Conservation (phyloP, 345 rosid species). For the Aquilaria yunnanensis region DNA sequence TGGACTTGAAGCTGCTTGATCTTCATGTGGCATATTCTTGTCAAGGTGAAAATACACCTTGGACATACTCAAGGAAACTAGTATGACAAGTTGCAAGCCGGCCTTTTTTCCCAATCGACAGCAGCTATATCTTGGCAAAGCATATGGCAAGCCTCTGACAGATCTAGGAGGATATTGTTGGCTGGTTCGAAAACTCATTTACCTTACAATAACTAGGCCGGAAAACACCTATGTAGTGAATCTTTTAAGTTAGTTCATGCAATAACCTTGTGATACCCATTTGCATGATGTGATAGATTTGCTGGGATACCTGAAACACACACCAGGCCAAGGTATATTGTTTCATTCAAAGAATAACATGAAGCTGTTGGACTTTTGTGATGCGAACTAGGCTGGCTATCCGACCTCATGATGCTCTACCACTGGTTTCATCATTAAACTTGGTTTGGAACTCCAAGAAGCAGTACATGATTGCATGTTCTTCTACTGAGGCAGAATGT, state of each 20-base stretch:
- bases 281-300: neutral
- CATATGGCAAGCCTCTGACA: neutral
- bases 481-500: too few species aligned
- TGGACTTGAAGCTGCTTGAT: too few species aligned
- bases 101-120: neutral
- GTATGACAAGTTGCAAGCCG: neutral
- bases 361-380: neutral
- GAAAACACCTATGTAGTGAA: neutral
- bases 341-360: neutral
- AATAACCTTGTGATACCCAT: neutral
- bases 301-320: neutral
- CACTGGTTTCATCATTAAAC: neutral
- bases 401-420: neutral
- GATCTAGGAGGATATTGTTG: neutral
- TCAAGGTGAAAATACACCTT: constrained; percentile 6
- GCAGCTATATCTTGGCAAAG: neutral
- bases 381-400: constrained; percentile 2
- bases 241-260: constrained; percentile 7
- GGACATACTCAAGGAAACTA: neutral
- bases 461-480: neutral
- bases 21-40: neutral
- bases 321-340: neutral
- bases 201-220: neutral
- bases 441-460: constrained; percentile 10
- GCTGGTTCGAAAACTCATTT: neutral